Base-by-base conservation (phyloP, 495 filamentous ascomycete species). In the Podospora tetraspora region DNA sequence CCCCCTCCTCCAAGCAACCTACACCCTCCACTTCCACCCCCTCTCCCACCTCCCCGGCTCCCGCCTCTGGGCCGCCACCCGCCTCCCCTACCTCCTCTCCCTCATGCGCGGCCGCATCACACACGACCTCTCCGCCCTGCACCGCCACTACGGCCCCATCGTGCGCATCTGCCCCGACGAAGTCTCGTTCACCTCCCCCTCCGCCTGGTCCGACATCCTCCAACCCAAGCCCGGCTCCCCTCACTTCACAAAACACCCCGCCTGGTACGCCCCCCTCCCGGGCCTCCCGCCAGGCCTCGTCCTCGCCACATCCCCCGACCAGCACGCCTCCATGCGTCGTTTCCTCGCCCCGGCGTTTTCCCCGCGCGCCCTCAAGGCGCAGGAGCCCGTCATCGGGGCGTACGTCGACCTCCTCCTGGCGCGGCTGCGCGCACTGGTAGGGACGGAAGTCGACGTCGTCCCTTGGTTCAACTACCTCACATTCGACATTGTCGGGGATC, bases 181-280 rank as follows among this genome's bases (percentile, higher is more conserved):
- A 64, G 74, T 91, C 2, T 83, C 81, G 7, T 90, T 87, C 77
- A 84, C 78, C 67, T 79, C 82, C 1, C 73, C 79, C 0, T 68
- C 72, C 3, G 85, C 88, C 10, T 88, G 84, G 80, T 81, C 81
- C 34, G 87, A 89, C 69, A 88, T 91, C 56, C 86, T 83, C 8
- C 73, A 76, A 69, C 22, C 32, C 29, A 25, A 57, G 43, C 27
- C 61, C 60, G 23, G 63, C 56, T 32, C 3, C 10, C 23, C 37
- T 7, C 74, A 79, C 24, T 74, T 81, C 62, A 56, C 71, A 21
- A 83, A 82, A 66, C 72, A 80, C 58, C 74, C 78, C 67, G 68
- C 62, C 57, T 79, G 76, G 34, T 66, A 67, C 58, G 16, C 13
- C 3, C 37, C 21, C 32, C 3, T 66, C 22, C 22, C 43, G 25